phyloP scores from a whole-genome alignment of 176 grass and related monocot species.

The Cenchrus fungigraminus region DNA sequence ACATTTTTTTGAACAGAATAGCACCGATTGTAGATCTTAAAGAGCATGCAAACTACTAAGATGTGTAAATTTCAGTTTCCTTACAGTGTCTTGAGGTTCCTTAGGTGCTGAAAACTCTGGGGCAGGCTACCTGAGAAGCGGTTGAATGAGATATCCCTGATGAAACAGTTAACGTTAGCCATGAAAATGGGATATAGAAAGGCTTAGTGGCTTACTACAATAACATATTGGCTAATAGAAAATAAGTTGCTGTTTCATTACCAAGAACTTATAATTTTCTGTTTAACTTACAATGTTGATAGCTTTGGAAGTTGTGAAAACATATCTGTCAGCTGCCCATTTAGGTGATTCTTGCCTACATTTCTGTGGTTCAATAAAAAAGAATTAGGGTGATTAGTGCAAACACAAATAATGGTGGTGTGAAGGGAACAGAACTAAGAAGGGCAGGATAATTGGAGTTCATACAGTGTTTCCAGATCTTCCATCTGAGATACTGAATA shows the following conservation, averaged over 20 bases:
- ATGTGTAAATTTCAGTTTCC: constrained; percentile 39
- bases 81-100: constrained; percentile 78
- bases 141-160: constrained; percentile 97
- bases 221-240: not conserved
- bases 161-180: constrained; percentile 28
- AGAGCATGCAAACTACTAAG: not conserved
- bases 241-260: not conserved
- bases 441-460: constrained; percentile 12
- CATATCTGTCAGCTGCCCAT: constrained; percentile 89
- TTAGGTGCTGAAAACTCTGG: constrained; percentile 69
- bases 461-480: constrained; percentile 82
- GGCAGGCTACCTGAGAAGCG: constrained; percentile 84
- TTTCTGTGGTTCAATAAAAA: constrained; percentile 60
- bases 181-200: not conserved
- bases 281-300: constrained; percentile 71
- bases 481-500: constrained; percentile 93
- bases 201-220: not conserved
- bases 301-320: constrained; percentile 77
- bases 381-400: constrained; percentile 6
- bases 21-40: constrained; percentile 20
- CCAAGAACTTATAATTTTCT: not conserved
- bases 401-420: not conserved
- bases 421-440: not conserved
- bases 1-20: constrained; percentile 34
- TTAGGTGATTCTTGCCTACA: constrained; percentile 74